phyloP scores from a whole-genome alignment of 306 rosid species.

The Begonia loranthoides region DNA sequence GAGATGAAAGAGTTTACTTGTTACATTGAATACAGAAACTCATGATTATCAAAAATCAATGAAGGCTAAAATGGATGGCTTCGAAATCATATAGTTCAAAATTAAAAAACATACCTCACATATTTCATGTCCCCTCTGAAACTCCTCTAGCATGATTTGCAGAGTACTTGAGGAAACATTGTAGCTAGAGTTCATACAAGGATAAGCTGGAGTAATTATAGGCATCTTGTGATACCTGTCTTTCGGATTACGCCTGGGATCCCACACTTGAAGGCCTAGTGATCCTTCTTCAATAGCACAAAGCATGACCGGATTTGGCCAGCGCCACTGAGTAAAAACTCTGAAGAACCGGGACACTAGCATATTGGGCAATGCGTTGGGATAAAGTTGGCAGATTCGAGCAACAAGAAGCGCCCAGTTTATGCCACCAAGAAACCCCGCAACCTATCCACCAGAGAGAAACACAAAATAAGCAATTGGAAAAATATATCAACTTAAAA shows the following conservation, averaged over 20 bases:
- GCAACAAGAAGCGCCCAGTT: slow-evolving; percentile 98
- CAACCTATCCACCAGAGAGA: slow-evolving; percentile 48
- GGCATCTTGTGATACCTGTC: slow-evolving; percentile 89
- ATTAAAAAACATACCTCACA: slow-evolving; percentile 50
- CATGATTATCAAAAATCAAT: too few species aligned
- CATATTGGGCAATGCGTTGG: slow-evolving; percentile 93
- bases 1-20: too few species aligned
- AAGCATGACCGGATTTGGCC: slow-evolving; percentile 99
- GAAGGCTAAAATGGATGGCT: too few species aligned
- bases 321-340: slow-evolving; percentile 90
- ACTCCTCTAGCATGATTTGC: slow-evolving; percentile 81
- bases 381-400: slow-evolving; percentile 96
- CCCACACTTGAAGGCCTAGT: slow-evolving; percentile 88
- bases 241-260: slow-evolving; percentile 85
- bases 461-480: slow-evolving; percentile 13
- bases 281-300: slow-evolving; percentile 84
- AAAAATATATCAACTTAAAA: slow-evolving; percentile 2
- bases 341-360: slow-evolving; percentile 89
- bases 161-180: slow-evolving; percentile 83
- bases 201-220: slow-evolving; percentile 97
- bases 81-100: too few species aligned
- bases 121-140: slow-evolving; percentile 83
- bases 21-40: too few species aligned
- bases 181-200: slow-evolving; percentile 96
- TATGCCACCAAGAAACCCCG: slow-evolving; percentile 97